Base-by-base conservation (phyloP, 2,329 filamentous ascomycete genomes). In the Phialemoniopsis sp. region DNA sequence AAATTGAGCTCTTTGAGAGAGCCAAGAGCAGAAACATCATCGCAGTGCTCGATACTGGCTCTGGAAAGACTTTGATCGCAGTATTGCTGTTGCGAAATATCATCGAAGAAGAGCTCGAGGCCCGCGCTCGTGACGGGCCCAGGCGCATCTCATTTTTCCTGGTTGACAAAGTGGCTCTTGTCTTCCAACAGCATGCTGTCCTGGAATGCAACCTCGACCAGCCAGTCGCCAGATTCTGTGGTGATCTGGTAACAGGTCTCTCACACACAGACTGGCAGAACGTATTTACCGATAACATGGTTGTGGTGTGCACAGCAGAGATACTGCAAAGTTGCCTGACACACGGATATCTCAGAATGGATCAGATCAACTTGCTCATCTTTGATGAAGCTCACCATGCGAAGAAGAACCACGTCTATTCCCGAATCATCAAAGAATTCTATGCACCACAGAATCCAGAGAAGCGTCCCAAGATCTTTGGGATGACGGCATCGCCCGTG, bases 311-410 rank as follows among this genome's bases (percentile, higher is more conserved):
- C 63, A 97, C 93, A 0, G 90, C 90, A 0, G 89, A 93, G 51
- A 85, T 97, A 4, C 71, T 97, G 5, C 74, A 85, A 29, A 80
- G 87, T 45, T 89, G 85, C 50, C 73, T 98, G 3, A 76, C 82
- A 46, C 85, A 85, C 51, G 84, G 85, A 1, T 94, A 89, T 60
- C 76, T 96, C 43, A 76, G 63, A 9, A 95, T 98, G 67, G 68
- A 78, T 14, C 79, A 86, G 50, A 89, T 97, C 59, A 97, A 91
- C 53, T 74, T 98, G 2, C 70, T 98, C 29, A 82, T 97, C 43
- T 95, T 98, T 48, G 93, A 98, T 53, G 93, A 98, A 62, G 93
- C 90, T 6, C 93, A 98, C 53, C 93, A 97, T 55, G 82, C 91
- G 1, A 98, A 98, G 63, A 94, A 91, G 58, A 86, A 89, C 37